Evolutionary conservation across 2,329 filamentous ascomycete species (phyloP).

Genomic region (Rachicladosporium sp.): DNA sequence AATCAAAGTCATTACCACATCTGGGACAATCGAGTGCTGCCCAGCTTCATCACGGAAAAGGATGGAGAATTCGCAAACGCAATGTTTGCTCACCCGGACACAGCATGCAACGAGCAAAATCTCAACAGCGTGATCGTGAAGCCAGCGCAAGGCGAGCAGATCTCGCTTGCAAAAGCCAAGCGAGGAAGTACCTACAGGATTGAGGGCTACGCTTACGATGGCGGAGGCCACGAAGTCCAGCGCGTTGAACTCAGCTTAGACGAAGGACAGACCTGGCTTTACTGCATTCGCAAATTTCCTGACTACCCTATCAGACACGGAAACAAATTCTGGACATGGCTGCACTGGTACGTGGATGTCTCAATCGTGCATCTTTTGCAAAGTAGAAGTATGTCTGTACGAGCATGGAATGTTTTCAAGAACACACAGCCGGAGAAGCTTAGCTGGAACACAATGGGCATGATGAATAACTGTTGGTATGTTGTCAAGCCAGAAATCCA

Average conservation of each 20-base stretch:
- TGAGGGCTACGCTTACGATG: conserved; percentile 38
- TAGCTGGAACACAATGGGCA: conserved; percentile 40
- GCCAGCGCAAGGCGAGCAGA: conserved; percentile 35
- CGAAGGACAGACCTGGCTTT: conserved; percentile 36
- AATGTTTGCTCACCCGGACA: conserved; percentile 38
- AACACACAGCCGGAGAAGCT: conserved; percentile 37
- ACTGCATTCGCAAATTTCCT: conserved; percentile 37
- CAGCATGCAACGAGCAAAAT: conserved; percentile 37
- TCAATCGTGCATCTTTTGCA: conserved; percentile 31
- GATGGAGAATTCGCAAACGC: conserved; percentile 36
- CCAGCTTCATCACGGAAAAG: conserved; percentile 36
- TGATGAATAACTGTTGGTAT: conserved; percentile 46
- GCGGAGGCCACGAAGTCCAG: conserved; percentile 38
- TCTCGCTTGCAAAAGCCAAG: conserved; percentile 27
- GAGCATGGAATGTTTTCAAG: conserved; percentile 39
- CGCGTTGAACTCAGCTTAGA: conserved; percentile 39
- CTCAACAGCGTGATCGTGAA: conserved; percentile 37
- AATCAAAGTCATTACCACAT: conserved; percentile 35
- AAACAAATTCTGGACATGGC: conserved; percentile 43
- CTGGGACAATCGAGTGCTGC: conserved; percentile 39
- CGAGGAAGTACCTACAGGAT: conserved; percentile 33
- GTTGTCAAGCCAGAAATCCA: conserved; percentile 30
- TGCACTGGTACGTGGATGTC: conserved; percentile 41
- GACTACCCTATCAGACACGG: conserved; percentile 39
- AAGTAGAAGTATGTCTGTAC: conserved; percentile 32